A percentile compares a stretch with the other conserved stretches of the same genome.
phyloP scores from a whole-genome alignment of 148 eudicot genomes.

The Pouteria glomerata region DNA sequence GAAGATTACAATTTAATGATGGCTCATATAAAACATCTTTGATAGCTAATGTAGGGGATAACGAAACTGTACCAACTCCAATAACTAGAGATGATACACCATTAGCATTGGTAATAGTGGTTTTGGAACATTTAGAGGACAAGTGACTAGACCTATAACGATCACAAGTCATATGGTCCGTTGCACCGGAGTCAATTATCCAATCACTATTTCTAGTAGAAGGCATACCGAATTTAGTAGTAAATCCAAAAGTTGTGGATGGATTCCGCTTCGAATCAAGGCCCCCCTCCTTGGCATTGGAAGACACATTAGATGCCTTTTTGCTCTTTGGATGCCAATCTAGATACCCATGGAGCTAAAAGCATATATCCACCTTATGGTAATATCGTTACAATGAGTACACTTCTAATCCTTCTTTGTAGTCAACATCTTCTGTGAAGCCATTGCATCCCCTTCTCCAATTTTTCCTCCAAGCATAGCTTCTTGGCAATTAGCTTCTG shows the following conservation, averaged over 20 bases:
- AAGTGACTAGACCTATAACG: neutral
- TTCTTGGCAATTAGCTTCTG: neutral
- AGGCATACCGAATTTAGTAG: neutral
- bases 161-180: conserved; percentile 1
- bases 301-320: neutral
- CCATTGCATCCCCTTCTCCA: neutral
- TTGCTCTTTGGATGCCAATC: conserved; percentile 7
- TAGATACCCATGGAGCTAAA: neutral
- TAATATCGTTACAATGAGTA: neutral
- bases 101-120: too few species aligned
- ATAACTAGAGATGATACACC: too few species aligned
- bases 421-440: neutral
- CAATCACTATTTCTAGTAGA: neutral
- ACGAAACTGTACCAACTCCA: too few species aligned
- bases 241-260: neutral
- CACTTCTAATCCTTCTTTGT: neutral
- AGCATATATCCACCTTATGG: neutral
- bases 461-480: neutral
- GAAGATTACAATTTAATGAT: too few species aligned
- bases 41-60: neutral
- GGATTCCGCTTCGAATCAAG: neutral
- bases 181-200: conserved; percentile 3
- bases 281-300: neutral
- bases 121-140: too few species aligned
- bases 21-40: neutral